phyloP scores from a whole-genome alignment of 2,329 filamentous ascomycete species.

The Immersiporthe knoxdaviesiana region DNA sequence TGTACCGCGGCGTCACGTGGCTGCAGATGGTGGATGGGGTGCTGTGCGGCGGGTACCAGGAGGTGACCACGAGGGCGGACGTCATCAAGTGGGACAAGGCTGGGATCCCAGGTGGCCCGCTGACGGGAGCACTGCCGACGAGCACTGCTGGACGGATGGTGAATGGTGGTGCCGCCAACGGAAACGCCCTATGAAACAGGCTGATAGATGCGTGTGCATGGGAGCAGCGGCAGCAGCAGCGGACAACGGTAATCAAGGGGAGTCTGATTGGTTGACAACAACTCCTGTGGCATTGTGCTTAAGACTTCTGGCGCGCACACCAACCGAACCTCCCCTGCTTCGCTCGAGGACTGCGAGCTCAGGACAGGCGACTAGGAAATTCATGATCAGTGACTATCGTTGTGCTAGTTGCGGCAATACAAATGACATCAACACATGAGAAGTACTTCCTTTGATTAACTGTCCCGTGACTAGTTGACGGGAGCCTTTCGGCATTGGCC shows the following conservation, averaged over 20 bases:
- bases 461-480: no score
- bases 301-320: not conserved
- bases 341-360: not conserved
- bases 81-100: conserved; percentile 11
- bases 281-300: not conserved
- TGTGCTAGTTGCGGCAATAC: not conserved
- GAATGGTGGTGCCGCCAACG: not conserved
- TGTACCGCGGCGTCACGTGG: conserved; percentile 5
- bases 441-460: no score
- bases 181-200: no score
- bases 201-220: no score
- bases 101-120: not conserved
- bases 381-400: not conserved
- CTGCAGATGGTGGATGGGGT: conserved; percentile 3
- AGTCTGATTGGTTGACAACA: not conserved
- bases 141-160: not conserved
- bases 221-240: no score
- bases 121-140: no score
- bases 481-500: not conserved
- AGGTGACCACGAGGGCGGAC: not conserved
- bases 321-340: not conserved
- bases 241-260: no score
- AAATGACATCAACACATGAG: not conserved
- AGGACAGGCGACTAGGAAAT: not conserved
- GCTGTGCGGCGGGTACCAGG: not conserved